These are phyloP conservation scores for Lachancea sp. DNA, from an alignment of 805 yeast species.

Conservation along the genomic window DNA sequence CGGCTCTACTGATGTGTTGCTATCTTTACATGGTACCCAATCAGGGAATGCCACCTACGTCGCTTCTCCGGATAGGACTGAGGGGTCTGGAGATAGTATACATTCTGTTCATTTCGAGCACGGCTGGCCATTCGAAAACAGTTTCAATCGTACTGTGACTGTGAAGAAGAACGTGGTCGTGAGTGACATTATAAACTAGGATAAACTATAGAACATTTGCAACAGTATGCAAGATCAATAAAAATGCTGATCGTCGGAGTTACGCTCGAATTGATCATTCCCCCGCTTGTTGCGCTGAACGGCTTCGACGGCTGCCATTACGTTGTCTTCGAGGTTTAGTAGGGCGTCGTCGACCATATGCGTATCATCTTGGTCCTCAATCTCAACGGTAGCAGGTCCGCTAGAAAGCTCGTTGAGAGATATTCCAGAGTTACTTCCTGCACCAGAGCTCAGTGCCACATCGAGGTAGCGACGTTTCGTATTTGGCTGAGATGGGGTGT, in stretches of 20 bases:
- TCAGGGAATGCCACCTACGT: conserved; percentile 42
- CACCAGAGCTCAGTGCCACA: conserved; percentile 10
- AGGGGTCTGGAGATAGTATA: conserved; percentile 39
- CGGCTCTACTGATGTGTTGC: neutral
- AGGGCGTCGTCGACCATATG: conserved; percentile 22
- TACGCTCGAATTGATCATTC: neutral
- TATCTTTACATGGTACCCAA: conserved; percentile 30
- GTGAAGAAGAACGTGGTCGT: conserved; percentile 12
- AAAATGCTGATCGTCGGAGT: conserved; percentile 1
- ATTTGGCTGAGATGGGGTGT: conserved; percentile 19
- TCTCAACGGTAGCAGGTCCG: conserved; percentile 10
- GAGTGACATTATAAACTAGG: conserved; percentile 4
- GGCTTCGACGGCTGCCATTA: conserved; percentile 25
- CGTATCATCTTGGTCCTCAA: conserved; percentile 8
- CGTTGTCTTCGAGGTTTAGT: conserved; percentile 25
- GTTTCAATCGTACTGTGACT: conserved; percentile 12
- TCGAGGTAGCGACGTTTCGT: conserved; percentile 18
- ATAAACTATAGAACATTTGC: neutral
- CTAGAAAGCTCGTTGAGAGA: conserved; percentile 2
- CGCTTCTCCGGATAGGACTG: conserved; percentile 40
- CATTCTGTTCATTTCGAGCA: conserved; percentile 25
- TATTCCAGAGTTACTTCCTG: neutral
- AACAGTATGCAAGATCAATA: neutral
- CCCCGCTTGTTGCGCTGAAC: conserved; percentile 14
- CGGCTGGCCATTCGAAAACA: conserved; percentile 11